Evolutionary conservation across 2,329 filamentous ascomycete species (phyloP).

Genomic region (Cordyceps tenuipes): DNA sequence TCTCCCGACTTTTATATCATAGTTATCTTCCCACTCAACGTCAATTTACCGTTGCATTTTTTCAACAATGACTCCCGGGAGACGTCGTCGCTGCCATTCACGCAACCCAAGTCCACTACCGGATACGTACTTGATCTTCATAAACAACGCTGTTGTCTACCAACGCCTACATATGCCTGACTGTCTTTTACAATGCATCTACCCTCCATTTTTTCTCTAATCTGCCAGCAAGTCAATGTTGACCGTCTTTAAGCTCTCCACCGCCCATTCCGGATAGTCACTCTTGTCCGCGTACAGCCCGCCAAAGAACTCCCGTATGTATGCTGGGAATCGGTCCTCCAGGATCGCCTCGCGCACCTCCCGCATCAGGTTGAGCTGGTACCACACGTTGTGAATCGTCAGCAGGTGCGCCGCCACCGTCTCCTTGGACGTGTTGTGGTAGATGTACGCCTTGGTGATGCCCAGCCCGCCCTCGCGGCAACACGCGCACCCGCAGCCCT

Average conservation of each 20-base stretch:
- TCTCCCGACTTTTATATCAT: no score
- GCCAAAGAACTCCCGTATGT: slow-evolving; percentile 70
- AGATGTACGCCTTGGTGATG: slow-evolving; percentile 79
- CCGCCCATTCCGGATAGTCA: slow-evolving; percentile 76
- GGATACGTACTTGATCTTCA: not conserved
- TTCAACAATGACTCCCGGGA: not conserved
- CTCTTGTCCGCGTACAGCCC: slow-evolving; percentile 54
- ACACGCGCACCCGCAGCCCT: slow-evolving; percentile 71
- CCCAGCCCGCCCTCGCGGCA: slow-evolving; percentile 68
- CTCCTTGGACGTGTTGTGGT: slow-evolving; percentile 90
- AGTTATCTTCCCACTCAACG: no score
- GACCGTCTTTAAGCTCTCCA: slow-evolving; percentile 69
- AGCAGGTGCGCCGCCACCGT: slow-evolving; percentile 79
- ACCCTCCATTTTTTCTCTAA: not conserved
- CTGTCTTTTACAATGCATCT: not conserved
- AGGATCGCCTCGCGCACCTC: slow-evolving; percentile 68
- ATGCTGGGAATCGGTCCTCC: slow-evolving; percentile 70
- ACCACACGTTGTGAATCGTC: slow-evolving; percentile 94
- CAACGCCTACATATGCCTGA: not conserved
- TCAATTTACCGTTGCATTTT: not conserved
- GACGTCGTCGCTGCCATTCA: not conserved
- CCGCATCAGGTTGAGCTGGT: slow-evolving; percentile 78
- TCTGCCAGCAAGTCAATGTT: slow-evolving; percentile 53
- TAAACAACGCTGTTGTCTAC: not conserved
- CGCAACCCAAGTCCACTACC: not conserved